These are phyloP conservation scores for Euphorbia pulcherrima DNA, from an alignment of 345 rosid genomes.

Conservation along the genomic window DNA sequence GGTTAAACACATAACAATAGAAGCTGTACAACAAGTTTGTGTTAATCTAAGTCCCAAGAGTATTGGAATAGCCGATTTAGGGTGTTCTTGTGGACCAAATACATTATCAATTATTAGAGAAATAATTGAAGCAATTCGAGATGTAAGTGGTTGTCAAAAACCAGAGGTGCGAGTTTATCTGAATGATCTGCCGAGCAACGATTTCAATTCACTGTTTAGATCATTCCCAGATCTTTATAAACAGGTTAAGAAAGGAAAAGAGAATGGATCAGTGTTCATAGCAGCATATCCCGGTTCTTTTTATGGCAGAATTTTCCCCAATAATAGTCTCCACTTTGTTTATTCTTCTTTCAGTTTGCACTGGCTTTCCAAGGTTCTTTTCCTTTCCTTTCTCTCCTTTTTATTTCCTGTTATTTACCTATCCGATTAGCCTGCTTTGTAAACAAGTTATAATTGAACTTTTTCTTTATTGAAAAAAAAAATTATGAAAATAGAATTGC, in stretches of 20 bases:
- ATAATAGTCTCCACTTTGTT: slow-evolving; percentile 59
- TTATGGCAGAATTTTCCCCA: slow-evolving; percentile 76
- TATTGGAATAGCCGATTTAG: slow-evolving; percentile 51
- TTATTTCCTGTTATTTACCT: no score
- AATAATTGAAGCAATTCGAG: slow-evolving; percentile 36
- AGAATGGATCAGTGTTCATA: slow-evolving; percentile 39
- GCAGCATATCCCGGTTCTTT: slow-evolving; percentile 77
- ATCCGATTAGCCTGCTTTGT: no score
- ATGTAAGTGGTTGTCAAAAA: slow-evolving; percentile 20
- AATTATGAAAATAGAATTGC: no score
- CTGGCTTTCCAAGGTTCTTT: slow-evolving; percentile 86
- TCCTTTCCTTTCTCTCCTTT: background rate
- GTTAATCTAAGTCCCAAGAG: slow-evolving; percentile 28
- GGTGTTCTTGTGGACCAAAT: slow-evolving; percentile 54
- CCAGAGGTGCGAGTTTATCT: slow-evolving; percentile 49
- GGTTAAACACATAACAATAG: slow-evolving; percentile 60
- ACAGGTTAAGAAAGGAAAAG: slow-evolving; percentile 33
- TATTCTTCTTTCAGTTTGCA: slow-evolving; percentile 71
- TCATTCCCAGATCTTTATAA: slow-evolving; percentile 48
- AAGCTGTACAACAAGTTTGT: slow-evolving; percentile 48
- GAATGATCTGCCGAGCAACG: slow-evolving; percentile 60
- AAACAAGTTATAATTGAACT: no score
- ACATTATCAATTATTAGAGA: slow-evolving; percentile 45
- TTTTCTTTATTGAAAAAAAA: no score
- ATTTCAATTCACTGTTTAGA: slow-evolving; percentile 59